These are phyloP conservation scores for Streptanthus diversifolius DNA, from an alignment of 345 rosid genomes.

Conservation along the genomic window DNA sequence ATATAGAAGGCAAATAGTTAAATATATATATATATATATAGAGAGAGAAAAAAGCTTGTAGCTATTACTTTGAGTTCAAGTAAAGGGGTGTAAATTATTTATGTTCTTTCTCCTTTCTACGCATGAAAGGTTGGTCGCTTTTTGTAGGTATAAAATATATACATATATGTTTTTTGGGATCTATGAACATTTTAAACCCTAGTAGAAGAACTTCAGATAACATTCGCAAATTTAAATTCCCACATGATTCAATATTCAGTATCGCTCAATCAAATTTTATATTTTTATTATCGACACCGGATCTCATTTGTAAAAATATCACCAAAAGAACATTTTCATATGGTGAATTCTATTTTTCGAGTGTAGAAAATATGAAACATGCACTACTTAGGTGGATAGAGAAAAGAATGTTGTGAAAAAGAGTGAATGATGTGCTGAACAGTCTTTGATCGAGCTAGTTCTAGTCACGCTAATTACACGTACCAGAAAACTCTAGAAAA, in stretches of 20 bases:
- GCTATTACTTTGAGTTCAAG: constrained; percentile 22
- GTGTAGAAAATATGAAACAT: background rate
- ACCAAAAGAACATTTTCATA: background rate
- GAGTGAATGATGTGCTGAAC: background rate
- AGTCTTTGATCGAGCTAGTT: background rate
- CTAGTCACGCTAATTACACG: background rate
- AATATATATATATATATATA: no score
- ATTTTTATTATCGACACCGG: background rate
- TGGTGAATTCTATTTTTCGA: background rate
- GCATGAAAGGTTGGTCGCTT: constrained; percentile 2
- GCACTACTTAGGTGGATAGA: background rate
- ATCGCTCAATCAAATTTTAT: background rate
- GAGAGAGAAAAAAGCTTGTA: no score
- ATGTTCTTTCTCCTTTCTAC: constrained; percentile 15
- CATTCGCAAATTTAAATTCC: background rate
- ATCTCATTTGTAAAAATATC: background rate
- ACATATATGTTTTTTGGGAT: background rate
- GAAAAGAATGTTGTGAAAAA: background rate
- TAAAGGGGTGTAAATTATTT: constrained; percentile 13
- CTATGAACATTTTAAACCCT: background rate
- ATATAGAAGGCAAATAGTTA: background rate
- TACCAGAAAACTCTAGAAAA: background rate
- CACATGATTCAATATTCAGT: background rate
- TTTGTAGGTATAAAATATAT: background rate
- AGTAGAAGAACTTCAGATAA: background rate